Base-by-base conservation (phyloP, 768 basidiomycete genomes). In the Hysterangium stoloniferum region DNA sequence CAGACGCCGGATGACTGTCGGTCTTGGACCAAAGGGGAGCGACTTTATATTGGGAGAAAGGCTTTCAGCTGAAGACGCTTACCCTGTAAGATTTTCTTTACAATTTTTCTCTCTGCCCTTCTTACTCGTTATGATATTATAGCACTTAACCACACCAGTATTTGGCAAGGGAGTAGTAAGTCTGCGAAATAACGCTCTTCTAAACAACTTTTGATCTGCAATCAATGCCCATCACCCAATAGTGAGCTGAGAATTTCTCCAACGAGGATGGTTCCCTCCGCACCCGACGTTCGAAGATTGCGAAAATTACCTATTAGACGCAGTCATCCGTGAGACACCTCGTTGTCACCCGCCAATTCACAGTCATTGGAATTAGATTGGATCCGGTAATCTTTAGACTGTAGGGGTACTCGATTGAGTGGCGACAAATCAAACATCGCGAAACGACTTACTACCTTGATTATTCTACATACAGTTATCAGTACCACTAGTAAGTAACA, bases 31-130 rank as follows among this genome's bases (percentile, higher is more conserved):
- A 19, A 87, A 86, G 64, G 96, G 96, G 19, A 95, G 87, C 67
- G 92, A 98, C 69, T 86, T 96, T 58, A 71, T 97, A 43, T 78
- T 98, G 19, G 95, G 96, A 49, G 96, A 95, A 22, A 96, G 93
- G 70, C 82, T 89, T 27, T 94, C 87, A 37, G 96, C 96, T 1
- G 96, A 99, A 68, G 92, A 93, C 56, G 96, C 92, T 5, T 99
- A 99, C 67, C 92, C 78, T n/a, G 89, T 88, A 61, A 37, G 71
- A 64, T n/a, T 41, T n/a, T n/a, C n/a, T n/a, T n/a, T n/a, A n/a
- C n/a, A n/a, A n/a, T n/a, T n/a, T n/a, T n/a, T n/a, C n/a, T n/a
- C n/a, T 17, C 8, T n/a, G n/a, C n/a, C n/a, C n/a, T n/a, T n/a
- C n/a, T n/a, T n/a, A n/a, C n/a, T n/a, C n/a, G n/a, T n/a, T n/a